phyloP scores from a whole-genome alignment of 1,139 yeast genomes.

The Scheffersomyces titani region DNA sequence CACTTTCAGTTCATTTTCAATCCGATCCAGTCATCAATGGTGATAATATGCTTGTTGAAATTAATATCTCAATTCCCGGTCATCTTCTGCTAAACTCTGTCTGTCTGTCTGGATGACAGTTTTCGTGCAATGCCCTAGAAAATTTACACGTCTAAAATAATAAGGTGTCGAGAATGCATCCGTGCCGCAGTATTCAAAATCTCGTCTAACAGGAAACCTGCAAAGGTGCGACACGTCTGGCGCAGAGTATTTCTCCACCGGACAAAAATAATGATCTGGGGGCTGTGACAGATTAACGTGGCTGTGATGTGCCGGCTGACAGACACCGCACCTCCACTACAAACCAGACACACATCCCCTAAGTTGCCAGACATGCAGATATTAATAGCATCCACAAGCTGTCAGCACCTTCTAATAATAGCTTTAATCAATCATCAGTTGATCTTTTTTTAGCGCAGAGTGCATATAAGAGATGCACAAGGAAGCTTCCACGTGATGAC shows the following conservation, averaged over 20 bases:
- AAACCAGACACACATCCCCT: not conserved
- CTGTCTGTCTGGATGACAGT: not conserved
- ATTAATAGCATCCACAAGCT: not conserved
- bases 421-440: not conserved
- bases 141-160: not conserved
- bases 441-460: not conserved
- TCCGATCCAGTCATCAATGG: not conserved
- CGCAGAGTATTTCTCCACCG: not conserved
- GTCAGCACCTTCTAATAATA: not conserved
- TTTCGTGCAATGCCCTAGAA: not conserved
- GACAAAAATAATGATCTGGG: not conserved
- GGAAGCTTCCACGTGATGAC: too few relatives aligned
- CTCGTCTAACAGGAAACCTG: not conserved
- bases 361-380: not conserved
- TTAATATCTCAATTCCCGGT: not conserved
- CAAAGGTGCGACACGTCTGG: not conserved
- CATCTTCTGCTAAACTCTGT: not conserved
- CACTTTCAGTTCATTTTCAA: too few relatives aligned
- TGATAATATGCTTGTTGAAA: not conserved
- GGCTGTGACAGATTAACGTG: not conserved
- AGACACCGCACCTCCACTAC: not conserved
- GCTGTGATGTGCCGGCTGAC: not conserved
- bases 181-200: not conserved
- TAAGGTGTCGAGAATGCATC: not conserved
- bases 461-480: not conserved